phyloP scores from a whole-genome alignment of 2,329 filamentous ascomycete species.

The Arthrobotrys entomopaga region DNA sequence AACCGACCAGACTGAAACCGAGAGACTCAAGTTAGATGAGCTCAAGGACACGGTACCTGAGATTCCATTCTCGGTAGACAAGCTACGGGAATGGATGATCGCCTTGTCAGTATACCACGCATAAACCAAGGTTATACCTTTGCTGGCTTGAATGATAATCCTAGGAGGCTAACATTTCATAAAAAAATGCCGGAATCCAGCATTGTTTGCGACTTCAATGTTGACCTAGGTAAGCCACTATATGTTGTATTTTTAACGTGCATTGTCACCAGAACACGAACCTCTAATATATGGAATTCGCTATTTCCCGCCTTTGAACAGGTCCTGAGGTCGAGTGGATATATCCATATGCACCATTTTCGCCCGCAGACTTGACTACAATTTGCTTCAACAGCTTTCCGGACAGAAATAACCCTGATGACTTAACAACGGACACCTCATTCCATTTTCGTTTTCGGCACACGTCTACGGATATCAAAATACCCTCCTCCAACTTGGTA shows the following conservation, averaged over 20 bases:
- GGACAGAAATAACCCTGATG: constrained; percentile 59
- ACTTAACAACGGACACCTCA: constrained; percentile 57
- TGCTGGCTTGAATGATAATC: not conserved
- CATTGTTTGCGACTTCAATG: constrained; percentile 59
- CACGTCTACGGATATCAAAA: constrained; percentile 57
- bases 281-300: constrained; percentile 12
- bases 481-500: constrained; percentile 54
- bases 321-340: constrained; percentile 60
- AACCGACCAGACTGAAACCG: constrained; percentile 58
- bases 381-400: constrained; percentile 60
- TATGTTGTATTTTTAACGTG: constrained; percentile 2
- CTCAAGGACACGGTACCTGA: constrained; percentile 50
- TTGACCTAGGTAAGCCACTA: constrained; percentile 57
- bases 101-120: constrained; percentile 56
- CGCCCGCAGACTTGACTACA: constrained; percentile 58
- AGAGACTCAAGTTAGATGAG: constrained; percentile 37
- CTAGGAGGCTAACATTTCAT: constrained; percentile 20
- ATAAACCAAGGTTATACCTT: constrained; percentile 5
- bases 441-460: constrained; percentile 60
- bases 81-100: constrained; percentile 59
- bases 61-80: constrained; percentile 58
- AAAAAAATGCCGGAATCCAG: constrained; percentile 32
- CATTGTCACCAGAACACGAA: constrained; percentile 1
- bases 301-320: constrained; percentile 6
- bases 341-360: constrained; percentile 59